Evolutionary conservation across 495 filamentous ascomycete genomes (phyloP), one percentile per base, ranked within the genome.

Genomic region (Xylaria castorea): DNA sequence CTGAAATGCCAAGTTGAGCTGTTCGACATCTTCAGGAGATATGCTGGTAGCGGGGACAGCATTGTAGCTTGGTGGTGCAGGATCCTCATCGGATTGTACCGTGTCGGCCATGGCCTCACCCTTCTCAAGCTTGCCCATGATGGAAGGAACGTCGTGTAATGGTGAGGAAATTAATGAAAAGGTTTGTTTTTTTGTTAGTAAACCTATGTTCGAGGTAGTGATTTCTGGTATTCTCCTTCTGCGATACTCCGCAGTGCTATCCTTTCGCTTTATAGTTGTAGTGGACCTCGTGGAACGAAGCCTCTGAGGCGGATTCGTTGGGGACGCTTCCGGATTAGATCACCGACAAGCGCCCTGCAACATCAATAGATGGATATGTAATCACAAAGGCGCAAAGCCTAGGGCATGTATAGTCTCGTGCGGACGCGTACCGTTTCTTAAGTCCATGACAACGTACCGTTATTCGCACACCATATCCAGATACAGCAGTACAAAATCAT

Each of bases 1-100:
- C 9, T 78, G 78, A 73, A 87, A 87, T 6, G 82, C 81, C 6
- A 82, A 80, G 27, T 76, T 83, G 50, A 88, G 65, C 48, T 83
- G 78, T 18, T 79, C 73, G 32, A 55, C 48, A 18, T 62, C 57
- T 12, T 32, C 66, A 4, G 40, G 25, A 22, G 70, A 60, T n/a
- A 66, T 32, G 61, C 11, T 58, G 7, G 62, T 48, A 14, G 48
- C 32, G 48, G 22, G 20, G 11, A 34, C 14, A 58, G 61, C 51
- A 27, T 66, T 27, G 36, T 71, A 71, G 61, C 62, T 66, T 9
- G 70, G 70, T 5, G 69, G 69, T 46, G 70, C 61, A 16, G 58
- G n/a, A 53, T 46, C 48, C 11, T 18, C 36, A 11, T 46, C 3
- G n/a, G 60, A 44, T 12, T 55, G 32, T n/a, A 36, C 60, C 40